Percentiles rank a stretch among this genome's conserved stretches.
These are phyloP conservation scores for Scedosporium boydii DNA, from an alignment of 2,329 filamentous ascomycete genomes.

Conservation along the genomic window DNA sequence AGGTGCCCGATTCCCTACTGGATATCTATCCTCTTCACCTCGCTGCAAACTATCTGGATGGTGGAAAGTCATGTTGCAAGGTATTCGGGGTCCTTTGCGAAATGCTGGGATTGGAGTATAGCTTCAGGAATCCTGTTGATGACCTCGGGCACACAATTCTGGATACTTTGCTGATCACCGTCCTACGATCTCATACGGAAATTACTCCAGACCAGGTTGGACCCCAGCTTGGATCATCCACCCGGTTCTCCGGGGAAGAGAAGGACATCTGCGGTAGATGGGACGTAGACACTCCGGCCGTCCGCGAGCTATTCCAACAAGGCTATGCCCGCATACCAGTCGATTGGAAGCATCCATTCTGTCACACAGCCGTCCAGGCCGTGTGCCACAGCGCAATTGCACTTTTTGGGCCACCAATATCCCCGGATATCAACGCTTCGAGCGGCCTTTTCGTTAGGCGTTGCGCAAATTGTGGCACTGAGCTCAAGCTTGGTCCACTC, in stretches of 20 bases:
- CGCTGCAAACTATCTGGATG: not conserved
- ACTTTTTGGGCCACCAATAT: conserved; percentile 7
- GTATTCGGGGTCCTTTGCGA: not conserved
- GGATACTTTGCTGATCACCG: conserved; percentile 25
- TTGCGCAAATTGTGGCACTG: not conserved
- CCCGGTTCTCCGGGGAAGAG: conserved; percentile 26
- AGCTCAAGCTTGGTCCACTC: not conserved
- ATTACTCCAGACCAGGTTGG: conserved; percentile 17
- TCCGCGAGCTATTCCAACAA: conserved; percentile 18
- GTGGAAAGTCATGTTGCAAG: not conserved
- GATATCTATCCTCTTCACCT: not conserved
- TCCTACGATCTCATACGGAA: conserved; percentile 25
- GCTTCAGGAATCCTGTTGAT: conserved; percentile 11
- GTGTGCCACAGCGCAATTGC: conserved; percentile 24
- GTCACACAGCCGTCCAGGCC: conserved; percentile 28
- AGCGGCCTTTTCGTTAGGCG: not conserved
- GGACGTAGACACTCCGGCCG: conserved; percentile 26
- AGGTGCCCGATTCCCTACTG: too few species aligned
- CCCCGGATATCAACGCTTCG: not conserved
- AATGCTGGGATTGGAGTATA: accelerated
- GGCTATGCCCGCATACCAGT: conserved; percentile 19
- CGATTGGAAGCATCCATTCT: conserved; percentile 33
- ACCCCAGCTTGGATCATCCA: conserved; percentile 13
- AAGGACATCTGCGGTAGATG: conserved; percentile 32
- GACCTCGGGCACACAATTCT: conserved; percentile 25